Evolutionary conservation across 2,329 filamentous ascomycete species (phyloP), one percentile per base, ranked within the genome.

Genomic region (Exophiala sideris): DNA sequence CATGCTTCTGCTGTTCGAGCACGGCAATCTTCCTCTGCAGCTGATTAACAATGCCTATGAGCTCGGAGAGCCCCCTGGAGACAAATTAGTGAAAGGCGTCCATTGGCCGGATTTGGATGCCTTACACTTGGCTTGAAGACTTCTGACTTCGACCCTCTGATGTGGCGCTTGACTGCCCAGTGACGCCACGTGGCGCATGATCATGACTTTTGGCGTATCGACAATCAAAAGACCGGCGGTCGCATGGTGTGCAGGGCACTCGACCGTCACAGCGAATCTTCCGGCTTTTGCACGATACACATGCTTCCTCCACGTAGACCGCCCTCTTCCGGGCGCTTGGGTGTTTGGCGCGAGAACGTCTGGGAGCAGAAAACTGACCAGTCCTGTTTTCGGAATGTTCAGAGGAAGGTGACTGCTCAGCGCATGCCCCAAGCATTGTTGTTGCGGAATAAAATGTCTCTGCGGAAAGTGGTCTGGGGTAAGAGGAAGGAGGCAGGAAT

Each of bases 11-110:
- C n/a, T 20, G 52, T 44, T 56, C 52, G n/a, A 56, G 42, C 5
- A 46, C 10, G 14, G 52, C 52, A 29, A 56, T 41, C 38, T 56
- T 56, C 32, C n/a, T 36, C 32, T 56, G 52, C 34, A 56, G 48
- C 33, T n/a, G 29, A 16, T 40, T 39, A 10, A 51, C 52, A 18
- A 56, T 21, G 12, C 44, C 42, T n/a, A 35, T 56, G 12, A 56
- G 36, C 14, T 51, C 52, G 21, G 41, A 18, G 8, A 56, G 36
- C 14, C 48, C 48, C 40, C 52, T 47, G 24, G 9, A n/a, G 16
- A 45, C 4, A 14, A 10, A 10, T 48, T 48, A 48, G 45, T n/a
- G 12, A 12, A 12, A 3, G 8, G 21, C 11, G 11, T 38, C 33
- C 14, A 14, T 24, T 29, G 42, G 16, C 12, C 21, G 9, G 10